Percentiles rank a stretch among this genome's conserved stretches.
phyloP scores from a whole-genome alignment of 805 yeast genomes.

The Pichia membranifaciens region DNA sequence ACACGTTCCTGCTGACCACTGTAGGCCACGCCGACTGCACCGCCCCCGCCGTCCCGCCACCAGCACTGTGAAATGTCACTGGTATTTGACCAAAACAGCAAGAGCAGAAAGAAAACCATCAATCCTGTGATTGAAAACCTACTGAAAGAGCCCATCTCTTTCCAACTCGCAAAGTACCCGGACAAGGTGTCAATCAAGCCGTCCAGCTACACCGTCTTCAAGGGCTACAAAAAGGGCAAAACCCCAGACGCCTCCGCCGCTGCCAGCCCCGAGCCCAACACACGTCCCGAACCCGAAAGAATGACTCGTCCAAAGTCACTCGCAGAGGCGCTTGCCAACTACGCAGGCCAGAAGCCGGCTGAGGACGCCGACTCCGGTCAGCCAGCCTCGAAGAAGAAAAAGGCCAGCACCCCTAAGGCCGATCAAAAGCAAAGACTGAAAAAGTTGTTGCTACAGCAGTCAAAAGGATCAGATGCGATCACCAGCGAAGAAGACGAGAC shows the following conservation, averaged over 20 bases:
- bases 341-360: constrained; percentile 41
- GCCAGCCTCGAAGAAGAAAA: constrained; percentile 29
- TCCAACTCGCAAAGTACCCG: constrained; percentile 54
- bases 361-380: too few species aligned
- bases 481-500: too few species aligned
- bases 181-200: constrained; percentile 44
- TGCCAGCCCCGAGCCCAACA: too few species aligned
- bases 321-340: constrained; percentile 56
- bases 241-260: too few species aligned
- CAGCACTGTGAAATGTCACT: too few species aligned
- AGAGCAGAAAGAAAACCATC: background rate
- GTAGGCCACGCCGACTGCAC: too few species aligned
- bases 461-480: background rate
- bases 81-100: background rate
- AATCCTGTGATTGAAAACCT: constrained; percentile 25
- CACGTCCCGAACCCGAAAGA: too few species aligned
- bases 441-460: constrained; percentile 6
- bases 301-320: constrained; percentile 38
- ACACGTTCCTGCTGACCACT: too few species aligned
- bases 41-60: too few species aligned
- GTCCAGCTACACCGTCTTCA: constrained; percentile 40
- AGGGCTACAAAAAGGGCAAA: constrained; percentile 19
- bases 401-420: background rate
- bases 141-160: constrained; percentile 54
- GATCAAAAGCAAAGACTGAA: constrained; percentile 12